phyloP scores from a whole-genome alignment of 2,329 filamentous ascomycete species.

The Hyphodiscus sp. region DNA sequence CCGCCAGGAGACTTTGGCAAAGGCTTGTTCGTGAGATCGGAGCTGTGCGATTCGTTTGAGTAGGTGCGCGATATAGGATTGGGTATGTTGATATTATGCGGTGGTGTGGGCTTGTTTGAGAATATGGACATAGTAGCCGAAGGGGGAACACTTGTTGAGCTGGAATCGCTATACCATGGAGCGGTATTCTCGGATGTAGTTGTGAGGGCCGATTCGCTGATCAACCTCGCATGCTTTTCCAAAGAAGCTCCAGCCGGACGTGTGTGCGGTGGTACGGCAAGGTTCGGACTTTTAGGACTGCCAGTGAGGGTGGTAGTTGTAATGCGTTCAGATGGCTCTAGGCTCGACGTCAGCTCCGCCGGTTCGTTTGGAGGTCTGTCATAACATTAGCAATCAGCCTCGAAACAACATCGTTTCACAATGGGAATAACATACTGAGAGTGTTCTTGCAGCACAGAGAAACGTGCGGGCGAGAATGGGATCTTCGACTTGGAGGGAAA shows the following conservation, averaged over 20 bases:
- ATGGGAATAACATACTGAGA: conserved; percentile 7
- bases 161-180: conserved; percentile 26
- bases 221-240: conserved; percentile 26
- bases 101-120: conserved; percentile 28
- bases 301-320: conserved; percentile 6
- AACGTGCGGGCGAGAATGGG: conserved; percentile 7
- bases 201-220: conserved; percentile 24
- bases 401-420: conserved; percentile 14
- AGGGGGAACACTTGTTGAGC: conserved; percentile 18
- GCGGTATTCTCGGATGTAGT: conserved; percentile 24
- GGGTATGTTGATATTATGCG: conserved; percentile 22
- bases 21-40: conserved; percentile 23
- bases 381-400: conserved; percentile 12
- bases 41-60: conserved; percentile 24
- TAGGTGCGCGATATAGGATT: conserved; percentile 18
- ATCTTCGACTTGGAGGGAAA: conserved; percentile 34
- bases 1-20: conserved; percentile 42
- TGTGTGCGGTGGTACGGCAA: conserved; percentile 19
- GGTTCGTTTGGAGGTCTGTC: conserved; percentile 22
- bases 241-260: conserved; percentile 5
- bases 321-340: conserved; percentile 1
- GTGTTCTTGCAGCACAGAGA: conserved; percentile 1
- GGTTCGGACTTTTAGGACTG: conserved; percentile 20
- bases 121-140: conserved; percentile 31
- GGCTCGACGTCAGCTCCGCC: conserved; percentile 16